These are phyloP conservation scores for Aegilops bicornis DNA, from an alignment of 176 grass and related monocot genomes.

Conservation along the genomic window DNA sequence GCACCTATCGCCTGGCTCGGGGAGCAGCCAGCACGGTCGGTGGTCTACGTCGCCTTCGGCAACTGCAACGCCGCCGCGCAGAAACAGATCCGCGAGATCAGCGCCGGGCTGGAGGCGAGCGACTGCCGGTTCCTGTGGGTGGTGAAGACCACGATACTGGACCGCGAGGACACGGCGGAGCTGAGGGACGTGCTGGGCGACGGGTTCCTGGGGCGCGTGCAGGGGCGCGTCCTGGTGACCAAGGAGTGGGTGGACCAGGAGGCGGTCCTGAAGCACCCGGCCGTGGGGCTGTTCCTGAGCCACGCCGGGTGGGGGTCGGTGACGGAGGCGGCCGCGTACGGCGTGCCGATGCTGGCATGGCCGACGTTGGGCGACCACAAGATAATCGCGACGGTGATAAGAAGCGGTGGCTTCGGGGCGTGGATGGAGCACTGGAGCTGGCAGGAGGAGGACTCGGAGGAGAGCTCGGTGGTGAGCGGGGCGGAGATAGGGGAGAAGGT, in stretches of 20 bases:
- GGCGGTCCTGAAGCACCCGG: slow-evolving; percentile 47
- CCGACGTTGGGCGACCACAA: slow-evolving; percentile 47
- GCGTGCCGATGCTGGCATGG: slow-evolving; percentile 66
- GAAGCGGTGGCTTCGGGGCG: slow-evolving; percentile 34
- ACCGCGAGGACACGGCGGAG: slow-evolving; percentile 35
- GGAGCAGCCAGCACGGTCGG: slow-evolving; percentile 47
- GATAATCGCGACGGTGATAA: slow-evolving; percentile 35
- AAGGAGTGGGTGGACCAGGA: slow-evolving; percentile 77
- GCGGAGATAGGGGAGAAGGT: slow-evolving; percentile 39
- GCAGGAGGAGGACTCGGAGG: slow-evolving; percentile 25
- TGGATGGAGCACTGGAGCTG: slow-evolving; percentile 67
- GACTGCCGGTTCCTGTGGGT: slow-evolving; percentile 68
- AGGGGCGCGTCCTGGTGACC: slow-evolving; percentile 45
- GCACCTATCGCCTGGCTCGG: slow-evolving; percentile 33
- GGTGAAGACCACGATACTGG: slow-evolving; percentile 49
- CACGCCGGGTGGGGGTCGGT: slow-evolving; percentile 73
- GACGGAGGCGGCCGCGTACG: slow-evolving; percentile 38
- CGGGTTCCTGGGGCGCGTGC: slow-evolving; percentile 40
- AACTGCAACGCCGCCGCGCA: slow-evolving; percentile 31
- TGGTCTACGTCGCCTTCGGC: slow-evolving; percentile 69
- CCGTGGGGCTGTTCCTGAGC: slow-evolving; percentile 60
- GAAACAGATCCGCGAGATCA: slow-evolving; percentile 54
- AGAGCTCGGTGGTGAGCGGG: slow-evolving; percentile 17
- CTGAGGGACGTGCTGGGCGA: slow-evolving; percentile 37
- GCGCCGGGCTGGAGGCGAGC: slow-evolving; percentile 49